Evolutionary conservation across 176 grass and related monocot species (phyloP).

Genomic region (Oryza officinalis): DNA sequence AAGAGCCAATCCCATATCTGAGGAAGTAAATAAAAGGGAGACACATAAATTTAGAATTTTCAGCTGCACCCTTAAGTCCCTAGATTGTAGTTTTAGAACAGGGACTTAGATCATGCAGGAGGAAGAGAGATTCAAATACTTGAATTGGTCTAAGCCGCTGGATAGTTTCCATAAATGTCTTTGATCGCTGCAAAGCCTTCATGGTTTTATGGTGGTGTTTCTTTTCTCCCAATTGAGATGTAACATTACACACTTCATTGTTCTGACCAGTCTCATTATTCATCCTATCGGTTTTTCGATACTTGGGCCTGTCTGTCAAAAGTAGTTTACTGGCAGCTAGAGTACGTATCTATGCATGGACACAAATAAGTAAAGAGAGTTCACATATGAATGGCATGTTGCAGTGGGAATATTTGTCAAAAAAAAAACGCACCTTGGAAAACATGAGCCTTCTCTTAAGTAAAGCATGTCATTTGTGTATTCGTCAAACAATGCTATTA

Average conservation of each 20-base stretch:
- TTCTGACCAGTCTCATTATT: conserved; percentile 32
- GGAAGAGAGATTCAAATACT: conserved; percentile 37
- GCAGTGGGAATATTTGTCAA: not conserved
- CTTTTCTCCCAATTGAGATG: conserved; percentile 17
- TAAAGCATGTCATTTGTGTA: conserved; percentile 95
- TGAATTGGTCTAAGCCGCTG: conserved; percentile 72
- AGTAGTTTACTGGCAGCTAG: conserved; percentile 39
- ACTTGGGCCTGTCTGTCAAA: conserved; percentile 72
- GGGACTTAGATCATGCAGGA: not conserved
- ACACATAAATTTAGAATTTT: not conserved
- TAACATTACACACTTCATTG: conserved; percentile 12
- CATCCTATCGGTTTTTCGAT: conserved; percentile 53
- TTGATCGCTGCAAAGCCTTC: conserved; percentile 49
- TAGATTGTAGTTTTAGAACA: not conserved
- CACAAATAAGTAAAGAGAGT: conserved; percentile 17
- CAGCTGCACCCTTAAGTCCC: not conserved
- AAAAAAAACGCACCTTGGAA: conserved; percentile 61
- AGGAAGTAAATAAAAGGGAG: not conserved
- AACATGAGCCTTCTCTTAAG: conserved; percentile 88
- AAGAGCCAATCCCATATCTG: conserved; percentile 99
- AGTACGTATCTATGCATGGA: conserved; percentile 1
- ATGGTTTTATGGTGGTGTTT: conserved; percentile 30
- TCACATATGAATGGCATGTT: not conserved
- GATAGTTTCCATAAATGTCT: conserved; percentile 62
- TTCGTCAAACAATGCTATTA: conserved; percentile 79